phyloP scores from a whole-genome alignment of 106 monocot species.

The Dendrobium officinale region DNA sequence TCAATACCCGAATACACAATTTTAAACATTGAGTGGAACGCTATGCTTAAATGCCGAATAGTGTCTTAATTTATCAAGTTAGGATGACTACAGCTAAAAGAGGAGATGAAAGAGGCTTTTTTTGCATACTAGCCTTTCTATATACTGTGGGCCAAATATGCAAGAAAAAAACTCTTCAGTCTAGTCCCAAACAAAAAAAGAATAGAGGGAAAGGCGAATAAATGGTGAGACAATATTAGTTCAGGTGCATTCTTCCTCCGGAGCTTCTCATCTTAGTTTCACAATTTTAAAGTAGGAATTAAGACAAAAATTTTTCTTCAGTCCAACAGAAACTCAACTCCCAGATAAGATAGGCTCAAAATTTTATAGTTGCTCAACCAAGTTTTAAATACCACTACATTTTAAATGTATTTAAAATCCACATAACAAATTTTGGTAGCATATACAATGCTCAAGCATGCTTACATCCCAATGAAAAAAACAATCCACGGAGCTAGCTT shows the following conservation, averaged over 20 bases:
- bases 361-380: not conserved
- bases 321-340: not conserved
- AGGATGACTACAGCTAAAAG: not conserved
- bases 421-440: not conserved
- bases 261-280: not conserved
- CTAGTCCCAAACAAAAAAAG: not conserved
- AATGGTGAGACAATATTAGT: not conserved
- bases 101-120: not conserved
- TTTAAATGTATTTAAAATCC: not conserved
- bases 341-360: not conserved
- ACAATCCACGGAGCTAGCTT: not conserved
- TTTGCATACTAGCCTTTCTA: not conserved
- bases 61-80: not conserved
- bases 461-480: not conserved
- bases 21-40: not conserved
- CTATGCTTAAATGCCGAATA: not conserved
- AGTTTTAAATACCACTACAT: not conserved
- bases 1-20: no score
- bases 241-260: not conserved
- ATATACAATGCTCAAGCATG: not conserved
- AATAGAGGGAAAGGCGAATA: not conserved
- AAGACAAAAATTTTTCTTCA: not conserved
- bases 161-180: not conserved
- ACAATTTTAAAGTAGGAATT: not conserved
- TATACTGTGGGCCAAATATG: not conserved